phyloP scores from a whole-genome alignment of 2,329 filamentous ascomycete genomes.

The Ophiosphaerella korrae region DNA sequence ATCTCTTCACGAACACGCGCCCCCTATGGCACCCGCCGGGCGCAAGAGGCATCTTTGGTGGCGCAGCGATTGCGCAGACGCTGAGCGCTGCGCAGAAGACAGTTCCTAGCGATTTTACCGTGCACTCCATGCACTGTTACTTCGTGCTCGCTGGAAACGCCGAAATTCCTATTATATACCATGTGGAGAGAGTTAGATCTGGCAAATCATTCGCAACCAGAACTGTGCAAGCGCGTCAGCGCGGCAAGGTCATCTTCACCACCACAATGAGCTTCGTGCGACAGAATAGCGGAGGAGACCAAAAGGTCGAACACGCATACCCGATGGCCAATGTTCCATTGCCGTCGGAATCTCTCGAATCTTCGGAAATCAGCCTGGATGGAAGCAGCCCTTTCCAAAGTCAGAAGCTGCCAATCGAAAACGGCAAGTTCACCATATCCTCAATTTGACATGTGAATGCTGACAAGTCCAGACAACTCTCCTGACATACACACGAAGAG shows the following conservation, averaged over 20 bases:
- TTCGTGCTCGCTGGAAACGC: constrained; percentile 90
- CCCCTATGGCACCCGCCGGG: constrained; percentile 90
- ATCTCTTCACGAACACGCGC: constrained; percentile 94
- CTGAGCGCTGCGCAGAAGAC: constrained; percentile 88
- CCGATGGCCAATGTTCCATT: constrained; percentile 55
- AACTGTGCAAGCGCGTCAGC: constrained; percentile 93
- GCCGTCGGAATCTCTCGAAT: constrained; percentile 49
- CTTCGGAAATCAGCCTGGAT: constrained; percentile 37
- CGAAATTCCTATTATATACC: constrained; percentile 86
- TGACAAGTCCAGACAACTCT: constrained; percentile 46
- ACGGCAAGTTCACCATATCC: constrained; percentile 47
- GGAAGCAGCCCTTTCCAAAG: constrained; percentile 61
- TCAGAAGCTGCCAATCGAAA: constrained; percentile 61
- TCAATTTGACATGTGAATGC: constrained; percentile 5
- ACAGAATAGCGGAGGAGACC: constrained; percentile 63
- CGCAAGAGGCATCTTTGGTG: constrained; percentile 91
- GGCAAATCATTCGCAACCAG: constrained; percentile 88
- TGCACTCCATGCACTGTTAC: constrained; percentile 99
- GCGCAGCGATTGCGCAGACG: constrained; percentile 89
- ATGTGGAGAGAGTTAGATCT: constrained; percentile 91
- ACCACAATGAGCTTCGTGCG: constrained; percentile 89
- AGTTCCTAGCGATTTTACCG: constrained; percentile 76
- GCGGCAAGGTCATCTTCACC: constrained; percentile 89
- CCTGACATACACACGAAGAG: constrained; percentile 68
- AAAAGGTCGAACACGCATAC: constrained; percentile 68